Percentiles rank a stretch among this genome's conserved stretches.
phyloP scores from a whole-genome alignment of 441 rosid genomes.

The Populus trichocarpa region DNA sequence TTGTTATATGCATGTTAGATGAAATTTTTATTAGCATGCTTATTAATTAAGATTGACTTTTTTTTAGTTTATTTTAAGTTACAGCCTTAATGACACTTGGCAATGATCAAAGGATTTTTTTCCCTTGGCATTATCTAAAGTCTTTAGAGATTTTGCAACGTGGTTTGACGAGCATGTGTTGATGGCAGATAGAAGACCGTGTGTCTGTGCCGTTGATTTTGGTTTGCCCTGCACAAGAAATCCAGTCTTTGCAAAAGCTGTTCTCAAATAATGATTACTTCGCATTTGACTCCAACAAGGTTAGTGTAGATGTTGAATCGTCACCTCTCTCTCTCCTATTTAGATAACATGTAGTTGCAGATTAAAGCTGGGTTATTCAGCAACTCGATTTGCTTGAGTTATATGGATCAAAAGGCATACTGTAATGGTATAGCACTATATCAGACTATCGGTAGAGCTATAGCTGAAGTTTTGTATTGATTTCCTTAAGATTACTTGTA shows the following conservation, averaged over 20 bases:
- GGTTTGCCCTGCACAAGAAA: conserved; percentile 45
- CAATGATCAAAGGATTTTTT: not conserved
- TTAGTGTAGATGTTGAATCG: conserved; percentile 18
- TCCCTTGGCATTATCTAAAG: not conserved
- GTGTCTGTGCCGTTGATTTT: conserved; percentile 56
- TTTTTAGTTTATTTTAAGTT: not conserved
- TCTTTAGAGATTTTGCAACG: not conserved
- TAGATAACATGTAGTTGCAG: not conserved
- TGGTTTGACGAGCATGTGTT: not conserved
- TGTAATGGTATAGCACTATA: not conserved
- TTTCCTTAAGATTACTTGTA: not conserved
- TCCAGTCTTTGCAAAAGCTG: conserved; percentile 37
- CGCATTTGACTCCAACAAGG: conserved; percentile 70
- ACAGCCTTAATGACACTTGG: not conserved
- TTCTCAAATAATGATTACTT: conserved; percentile 61
- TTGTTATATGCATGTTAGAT: not conserved
- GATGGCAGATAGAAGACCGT: conserved; percentile 62
- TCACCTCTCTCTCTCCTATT: not conserved
- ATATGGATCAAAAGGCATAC: not conserved
- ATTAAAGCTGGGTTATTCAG: not conserved
- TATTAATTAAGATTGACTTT: not conserved
- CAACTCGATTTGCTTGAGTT: not conserved
- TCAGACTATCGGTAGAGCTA: not conserved
- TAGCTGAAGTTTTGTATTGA: not conserved
- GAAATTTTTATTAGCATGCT: too few species aligned